A percentile compares a stretch with the other conserved stretches of the same genome.
phyloP scores from a whole-genome alignment of 805 yeast genomes.

The Kodamaea kakaduensis region DNA sequence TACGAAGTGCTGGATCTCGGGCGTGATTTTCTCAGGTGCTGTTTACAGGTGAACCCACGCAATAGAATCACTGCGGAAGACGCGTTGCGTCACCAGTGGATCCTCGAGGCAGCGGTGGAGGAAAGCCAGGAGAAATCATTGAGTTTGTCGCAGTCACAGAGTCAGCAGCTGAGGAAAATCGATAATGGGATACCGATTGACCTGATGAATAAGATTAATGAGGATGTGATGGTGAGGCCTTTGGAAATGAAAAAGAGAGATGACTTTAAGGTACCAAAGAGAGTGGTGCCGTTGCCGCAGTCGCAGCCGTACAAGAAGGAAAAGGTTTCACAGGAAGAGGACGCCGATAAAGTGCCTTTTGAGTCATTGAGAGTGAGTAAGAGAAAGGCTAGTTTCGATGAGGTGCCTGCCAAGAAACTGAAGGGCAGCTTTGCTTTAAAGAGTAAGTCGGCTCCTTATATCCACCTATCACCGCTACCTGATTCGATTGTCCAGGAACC shows the following conservation, averaged over 20 bases:
- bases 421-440: too few relatives aligned
- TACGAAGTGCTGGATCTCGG: conserved; percentile 66
- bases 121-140: conserved; percentile 37
- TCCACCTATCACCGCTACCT: conserved; percentile 30
- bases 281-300: conserved; percentile 42
- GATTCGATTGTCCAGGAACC: conserved; percentile 45
- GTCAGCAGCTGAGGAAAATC: conserved; percentile 53
- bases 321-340: conserved; percentile 10
- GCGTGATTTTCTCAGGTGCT: conserved; percentile 60
- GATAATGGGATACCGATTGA: conserved; percentile 36
- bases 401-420: conserved; percentile 1
- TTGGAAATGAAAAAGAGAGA: conserved; percentile 27
- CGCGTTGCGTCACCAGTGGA: conserved; percentile 83
- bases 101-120: conserved; percentile 34
- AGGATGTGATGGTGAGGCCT: conserved; percentile 42
- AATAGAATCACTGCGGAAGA: conserved; percentile 67
- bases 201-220: conserved; percentile 34
- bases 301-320: conserved; percentile 25
- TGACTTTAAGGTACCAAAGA: conserved; percentile 41
- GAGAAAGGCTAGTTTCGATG: conserved; percentile 9
- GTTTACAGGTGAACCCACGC: conserved; percentile 75
- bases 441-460: conserved; percentile 49
- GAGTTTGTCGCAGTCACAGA: conserved; percentile 67
- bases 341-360: conserved; percentile 14
- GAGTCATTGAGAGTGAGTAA: conserved; percentile 8